A percentile compares a stretch with the other conserved stretches of the same genome.
phyloP scores from a whole-genome alignment of 1,284 basidiomycete species.

The Trichosporon ovoides region DNA sequence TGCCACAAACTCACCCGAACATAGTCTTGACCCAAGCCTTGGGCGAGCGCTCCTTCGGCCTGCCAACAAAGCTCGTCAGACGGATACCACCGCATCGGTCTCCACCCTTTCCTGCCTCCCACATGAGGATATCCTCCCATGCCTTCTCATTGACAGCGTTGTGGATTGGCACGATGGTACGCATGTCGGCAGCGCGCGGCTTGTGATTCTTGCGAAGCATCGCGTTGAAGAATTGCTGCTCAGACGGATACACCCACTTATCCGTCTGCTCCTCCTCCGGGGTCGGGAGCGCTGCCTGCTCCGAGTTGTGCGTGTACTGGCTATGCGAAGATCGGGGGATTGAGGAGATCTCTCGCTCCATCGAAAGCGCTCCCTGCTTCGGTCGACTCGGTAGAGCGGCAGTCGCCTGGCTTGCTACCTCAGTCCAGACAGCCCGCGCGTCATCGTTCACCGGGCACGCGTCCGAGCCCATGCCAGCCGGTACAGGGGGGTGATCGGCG shows the following conservation, averaged over 20 bases:
- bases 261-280: constrained; percentile 50
- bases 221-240: constrained; percentile 91
- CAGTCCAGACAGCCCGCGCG: constrained; percentile 47
- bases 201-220: constrained; percentile 91
- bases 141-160: constrained; percentile 98
- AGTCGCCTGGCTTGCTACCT: constrained; percentile 35
- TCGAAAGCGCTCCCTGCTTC: constrained; percentile 32
- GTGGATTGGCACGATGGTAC: constrained; percentile 93
- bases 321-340: constrained; percentile 61
- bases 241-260: constrained; percentile 98
- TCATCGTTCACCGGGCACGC: constrained; percentile 67
- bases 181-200: constrained; percentile 74
- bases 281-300: constrained; percentile 24
- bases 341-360: constrained; percentile 73
- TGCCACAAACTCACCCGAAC: constrained; percentile 73
- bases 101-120: constrained; percentile 76
- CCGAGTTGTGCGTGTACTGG: constrained; percentile 20
- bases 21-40: constrained; percentile 76
- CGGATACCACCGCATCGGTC: constrained; percentile 69
- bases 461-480: constrained; percentile 40
- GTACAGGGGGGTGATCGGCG: constrained; percentile 22
- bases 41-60: constrained; percentile 58
- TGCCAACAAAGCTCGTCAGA: constrained; percentile 50
- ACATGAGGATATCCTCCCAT: constrained; percentile 83
- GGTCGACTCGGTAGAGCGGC: constrained; percentile 27